Base-by-base conservation (phyloP, 371 early-diverging fungal genomes). In the Mucor mucedo region DNA sequence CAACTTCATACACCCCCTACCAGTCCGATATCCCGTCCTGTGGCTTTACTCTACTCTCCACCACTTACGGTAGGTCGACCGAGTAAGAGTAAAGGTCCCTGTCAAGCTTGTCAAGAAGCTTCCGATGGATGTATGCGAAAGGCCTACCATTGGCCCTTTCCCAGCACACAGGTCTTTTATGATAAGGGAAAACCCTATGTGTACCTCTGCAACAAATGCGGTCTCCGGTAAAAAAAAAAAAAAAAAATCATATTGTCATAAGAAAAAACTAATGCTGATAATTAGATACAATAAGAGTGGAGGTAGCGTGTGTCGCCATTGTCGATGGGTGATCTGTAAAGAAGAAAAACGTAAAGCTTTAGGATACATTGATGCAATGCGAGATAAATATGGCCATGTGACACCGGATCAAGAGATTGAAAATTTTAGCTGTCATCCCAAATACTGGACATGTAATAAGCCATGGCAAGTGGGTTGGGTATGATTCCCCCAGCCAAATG, bases 401-500 rank as follows among this genome's bases (percentile, higher is more conserved):
- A 74, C 75, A 50, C 75, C 73, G 28, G 66, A 81, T 42, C 78
- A 81, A 57, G 73, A 78, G 30, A 81, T 81, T 33, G 82, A 76
- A 63, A 66, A 69, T 58, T 78, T 81, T 55, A 65, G 69, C 32
- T 81, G 82, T 54, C 71, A 58, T 29, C 82, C 82, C 27, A 81
- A 81, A 49, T 77, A 78, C 32, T 81, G 82, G 82, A 52, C 59
- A 10, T 81, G 82, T 55, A 75, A 77, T 11, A 59, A 69, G 33
- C 73, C 72, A 13, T 81, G 82, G 82, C 76, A 78, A 42, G 79
- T 78, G 1, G 78, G 82, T 30, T 81, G 82, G 82, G 78, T 81
- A 5, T n/a, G n/a, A n/a, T n/a, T n/a, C n/a, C n/a, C n/a, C n/a
- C n/a, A n/a, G n/a, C n/a, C n/a, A n/a, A n/a, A 27, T 28, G 1